phyloP scores from a whole-genome alignment of 768 basidiomycete genomes.

The Punctularia strigosozonata region DNA sequence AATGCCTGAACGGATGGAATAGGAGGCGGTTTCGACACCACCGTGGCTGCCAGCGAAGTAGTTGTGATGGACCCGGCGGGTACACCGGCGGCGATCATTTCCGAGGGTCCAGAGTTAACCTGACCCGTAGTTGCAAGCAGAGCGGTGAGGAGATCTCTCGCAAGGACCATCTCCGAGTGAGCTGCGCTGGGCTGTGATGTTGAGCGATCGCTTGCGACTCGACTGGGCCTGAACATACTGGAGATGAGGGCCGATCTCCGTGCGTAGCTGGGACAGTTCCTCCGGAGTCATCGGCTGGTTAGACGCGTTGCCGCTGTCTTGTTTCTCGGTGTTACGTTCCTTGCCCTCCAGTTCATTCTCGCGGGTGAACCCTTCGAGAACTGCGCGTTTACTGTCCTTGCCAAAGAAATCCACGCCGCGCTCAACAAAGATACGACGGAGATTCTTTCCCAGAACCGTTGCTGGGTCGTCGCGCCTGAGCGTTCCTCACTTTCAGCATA shows the following conservation, averaged over 20 bases:
- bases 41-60: slow-evolving; percentile 42
- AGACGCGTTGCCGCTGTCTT: slow-evolving; percentile 20
- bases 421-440: slow-evolving; percentile 61
- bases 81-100: no score
- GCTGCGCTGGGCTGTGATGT: no score
- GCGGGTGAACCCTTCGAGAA: slow-evolving; percentile 6
- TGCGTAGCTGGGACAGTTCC: slow-evolving; percentile 62
- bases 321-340: slow-evolving; percentile 18
- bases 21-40: slow-evolving; percentile 46
- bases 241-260: slow-evolving; percentile 58
- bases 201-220: no score
- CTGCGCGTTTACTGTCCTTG: slow-evolving; percentile 18
- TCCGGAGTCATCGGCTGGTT: slow-evolving; percentile 54
- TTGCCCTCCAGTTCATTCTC: slow-evolving; percentile 13
- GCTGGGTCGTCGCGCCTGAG: slow-evolving; percentile 36
- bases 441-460: slow-evolving; percentile 48
- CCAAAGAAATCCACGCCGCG: slow-evolving; percentile 73
- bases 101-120: slow-evolving; percentile 19
- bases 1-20: slow-evolving; percentile 53
- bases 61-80: slow-evolving; percentile 7
- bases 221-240: slow-evolving; percentile 36
- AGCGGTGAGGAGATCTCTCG: slow-evolving; percentile 54
- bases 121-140: slow-evolving; percentile 35
- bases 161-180: slow-evolving; percentile 63
- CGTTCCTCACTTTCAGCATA: background rate